These are phyloP conservation scores for Taiozyma onychis DNA, from an alignment of 1,139 yeast species.

Conservation along the genomic window DNA sequence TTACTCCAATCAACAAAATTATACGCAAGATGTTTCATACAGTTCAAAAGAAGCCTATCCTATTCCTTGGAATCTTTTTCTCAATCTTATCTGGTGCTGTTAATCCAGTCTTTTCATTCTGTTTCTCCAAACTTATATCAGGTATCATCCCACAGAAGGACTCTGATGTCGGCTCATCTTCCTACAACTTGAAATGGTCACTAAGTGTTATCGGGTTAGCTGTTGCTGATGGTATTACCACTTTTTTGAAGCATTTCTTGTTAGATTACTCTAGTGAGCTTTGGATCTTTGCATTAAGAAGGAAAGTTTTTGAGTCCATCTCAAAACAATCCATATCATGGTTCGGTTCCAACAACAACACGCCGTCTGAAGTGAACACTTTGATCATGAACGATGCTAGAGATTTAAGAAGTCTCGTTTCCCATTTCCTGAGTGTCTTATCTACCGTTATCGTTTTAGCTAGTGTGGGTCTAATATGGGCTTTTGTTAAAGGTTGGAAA, in stretches of 20 bases:
- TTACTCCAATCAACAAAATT: conserved; percentile 31
- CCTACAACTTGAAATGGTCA: conserved; percentile 58
- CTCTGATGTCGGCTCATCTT: conserved; percentile 29
- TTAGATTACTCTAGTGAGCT: conserved; percentile 59
- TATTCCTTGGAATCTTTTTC: conserved; percentile 46
- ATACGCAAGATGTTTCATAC: conserved; percentile 32
- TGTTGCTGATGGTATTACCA: conserved; percentile 50
- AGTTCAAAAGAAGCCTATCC: conserved; percentile 31
- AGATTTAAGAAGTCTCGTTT: conserved; percentile 60
- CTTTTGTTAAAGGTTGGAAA: conserved; percentile 79
- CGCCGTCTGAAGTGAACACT: conserved; percentile 57
- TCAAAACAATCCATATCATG: conserved; percentile 50
- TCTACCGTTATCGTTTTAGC: conserved; percentile 50
- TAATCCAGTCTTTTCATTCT: conserved; percentile 74
- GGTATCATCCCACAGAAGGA: conserved; percentile 41
- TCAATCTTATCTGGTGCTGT: conserved; percentile 55
- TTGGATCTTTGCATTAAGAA: conserved; percentile 58
- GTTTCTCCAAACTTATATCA: conserved; percentile 62
- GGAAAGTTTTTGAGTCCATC: conserved; percentile 41
- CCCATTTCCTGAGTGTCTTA: conserved; percentile 53
- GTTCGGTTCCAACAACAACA: conserved; percentile 37
- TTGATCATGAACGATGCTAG: conserved; percentile 75
- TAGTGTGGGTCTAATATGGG: conserved; percentile 66
- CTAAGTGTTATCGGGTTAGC: conserved; percentile 56
- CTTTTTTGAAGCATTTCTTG: conserved; percentile 44